Percentiles rank a stretch among this genome's conserved stretches.
Conservation (phyloP, 345 rosid species). For the Corymbia maculata region DNA sequence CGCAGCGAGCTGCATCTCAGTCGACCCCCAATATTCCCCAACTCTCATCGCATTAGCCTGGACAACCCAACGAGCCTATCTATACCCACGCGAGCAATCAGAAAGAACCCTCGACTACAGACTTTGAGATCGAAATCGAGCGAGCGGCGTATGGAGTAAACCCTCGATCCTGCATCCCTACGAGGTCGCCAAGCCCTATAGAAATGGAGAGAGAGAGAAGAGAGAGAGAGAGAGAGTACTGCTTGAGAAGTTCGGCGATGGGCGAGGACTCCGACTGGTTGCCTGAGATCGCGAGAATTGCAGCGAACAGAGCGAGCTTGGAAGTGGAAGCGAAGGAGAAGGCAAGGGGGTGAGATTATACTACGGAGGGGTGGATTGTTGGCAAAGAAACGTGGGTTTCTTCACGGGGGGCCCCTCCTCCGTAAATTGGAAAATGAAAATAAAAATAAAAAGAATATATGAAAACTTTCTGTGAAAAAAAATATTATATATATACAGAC, state of each 20-base stretch:
- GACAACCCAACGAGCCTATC: neutral
- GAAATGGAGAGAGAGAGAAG: neutral
- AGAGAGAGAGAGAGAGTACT: neutral
- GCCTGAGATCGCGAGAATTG: neutral
- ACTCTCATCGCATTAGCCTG: neutral
- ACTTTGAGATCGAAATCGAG: neutral
- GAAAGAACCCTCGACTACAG: neutral
- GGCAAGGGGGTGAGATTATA: neutral
- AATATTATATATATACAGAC: fast-evolving
- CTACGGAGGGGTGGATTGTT: neutral
- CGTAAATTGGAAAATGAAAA: neutral
- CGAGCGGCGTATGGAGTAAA: neutral
- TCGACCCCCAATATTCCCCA: neutral
- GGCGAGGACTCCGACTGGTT: neutral
- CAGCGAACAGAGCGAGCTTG: neutral
- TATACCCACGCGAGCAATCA: too few relatives aligned
- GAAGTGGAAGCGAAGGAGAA: neutral
- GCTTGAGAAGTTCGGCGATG: neutral
- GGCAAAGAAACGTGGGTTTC: neutral
- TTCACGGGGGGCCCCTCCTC: neutral
- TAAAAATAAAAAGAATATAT: neutral
- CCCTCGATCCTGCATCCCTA: neutral
- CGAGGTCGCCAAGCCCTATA: neutral
- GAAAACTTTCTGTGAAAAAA: neutral
- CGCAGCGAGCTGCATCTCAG: neutral